Base-by-base conservation (phyloP, 192 early-diverging fungal genomes). In the Entomortierella chlamydospora region DNA sequence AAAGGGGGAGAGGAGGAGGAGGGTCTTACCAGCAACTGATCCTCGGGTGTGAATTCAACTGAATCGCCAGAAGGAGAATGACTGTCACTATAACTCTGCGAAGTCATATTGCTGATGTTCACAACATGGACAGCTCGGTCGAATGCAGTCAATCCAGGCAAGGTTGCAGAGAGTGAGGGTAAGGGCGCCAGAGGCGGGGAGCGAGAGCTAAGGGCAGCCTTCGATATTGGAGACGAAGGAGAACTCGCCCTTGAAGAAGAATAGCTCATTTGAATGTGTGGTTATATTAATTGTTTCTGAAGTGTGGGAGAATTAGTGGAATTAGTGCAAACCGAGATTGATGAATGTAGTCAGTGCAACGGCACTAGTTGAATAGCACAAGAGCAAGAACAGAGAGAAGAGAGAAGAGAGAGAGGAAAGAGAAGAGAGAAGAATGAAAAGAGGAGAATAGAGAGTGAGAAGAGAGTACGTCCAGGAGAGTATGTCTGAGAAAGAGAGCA, bases 71-170 rank as follows among this genome's bases (percentile, higher is more conserved):
- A 28, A 6, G 26, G 26, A 37, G 34, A 39, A 26, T 34, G 57
- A 22, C 37, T 54, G 41, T 58, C 63, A 18, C 47, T 68, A 26
- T 56, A 51, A 0, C 62, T 43, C n/a, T 52, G 57, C 17, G 49
- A 67, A 25, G 74, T 26, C 3, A 23, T 78, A 62, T 78, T 79
- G 57, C 68, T 79, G 31, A 70, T 54, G 11, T 79, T 65, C 41
- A 79, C 76, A 0, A 79, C 68, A 65, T 70, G 76, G 4, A 70
- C 57, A 29, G 76, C 76, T 13, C 76, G 54, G 42, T 79, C 76
- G 30, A 79, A 79, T 1, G 68, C 55, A 22, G 76, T 79, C 11
- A 64, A 33, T 18, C 68, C 76, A 0, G 76, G 76, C 10, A 69
- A n/a, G 30, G 62, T 59, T 22, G 61, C 64, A 1, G 68, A 61